phyloP scores from a whole-genome alignment of 352 stramenopile genomes.

The Globisporangium emineosum region DNA sequence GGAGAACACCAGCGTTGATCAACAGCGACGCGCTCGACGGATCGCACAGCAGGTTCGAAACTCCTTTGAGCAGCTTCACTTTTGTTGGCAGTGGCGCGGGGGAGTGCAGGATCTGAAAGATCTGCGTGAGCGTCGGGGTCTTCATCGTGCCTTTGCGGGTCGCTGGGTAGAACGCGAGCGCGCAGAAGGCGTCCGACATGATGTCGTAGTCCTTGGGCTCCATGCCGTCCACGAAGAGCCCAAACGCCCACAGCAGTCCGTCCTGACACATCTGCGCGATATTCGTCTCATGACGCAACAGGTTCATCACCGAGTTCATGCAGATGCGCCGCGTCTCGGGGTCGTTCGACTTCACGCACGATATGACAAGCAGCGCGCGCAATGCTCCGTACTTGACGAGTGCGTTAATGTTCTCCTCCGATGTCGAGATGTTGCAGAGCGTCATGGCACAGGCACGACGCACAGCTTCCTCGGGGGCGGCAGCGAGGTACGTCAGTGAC shows the following conservation, averaged over 20 bases:
- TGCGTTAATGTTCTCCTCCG: slow-evolving; percentile 84
- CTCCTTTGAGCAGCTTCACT: slow-evolving; percentile 40
- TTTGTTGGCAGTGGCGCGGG: slow-evolving; percentile 22
- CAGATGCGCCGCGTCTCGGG: slow-evolving; percentile 69
- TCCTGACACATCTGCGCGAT: slow-evolving; percentile 66
- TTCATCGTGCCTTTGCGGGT: slow-evolving; percentile 52
- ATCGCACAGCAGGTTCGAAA: slow-evolving; percentile 56
- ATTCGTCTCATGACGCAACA: slow-evolving; percentile 43
- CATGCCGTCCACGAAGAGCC: slow-evolving; percentile 53
- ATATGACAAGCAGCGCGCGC: slow-evolving; percentile 82
- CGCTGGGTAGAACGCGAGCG: slow-evolving; percentile 46
- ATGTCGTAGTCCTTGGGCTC: slow-evolving; percentile 58
- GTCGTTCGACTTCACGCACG: slow-evolving; percentile 81
- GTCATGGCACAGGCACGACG: slow-evolving; percentile 82
- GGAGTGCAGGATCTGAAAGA: slow-evolving; percentile 38
- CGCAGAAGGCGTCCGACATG: slow-evolving; percentile 62
- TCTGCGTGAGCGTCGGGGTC: slow-evolving; percentile 28
- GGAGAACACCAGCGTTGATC: slow-evolving; percentile 23
- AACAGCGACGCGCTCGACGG: slow-evolving; percentile 22
- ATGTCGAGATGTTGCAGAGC: slow-evolving; percentile 91
- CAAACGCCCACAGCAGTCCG: slow-evolving; percentile 67
- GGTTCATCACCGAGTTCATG: slow-evolving; percentile 66
- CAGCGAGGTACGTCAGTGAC: slow-evolving; percentile 60
- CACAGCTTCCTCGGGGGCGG: slow-evolving; percentile 65
- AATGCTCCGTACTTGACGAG: slow-evolving; percentile 88